Conservation (phyloP, 1,284 basidiomycete genomes). For the Abortiporus biennis region DNA sequence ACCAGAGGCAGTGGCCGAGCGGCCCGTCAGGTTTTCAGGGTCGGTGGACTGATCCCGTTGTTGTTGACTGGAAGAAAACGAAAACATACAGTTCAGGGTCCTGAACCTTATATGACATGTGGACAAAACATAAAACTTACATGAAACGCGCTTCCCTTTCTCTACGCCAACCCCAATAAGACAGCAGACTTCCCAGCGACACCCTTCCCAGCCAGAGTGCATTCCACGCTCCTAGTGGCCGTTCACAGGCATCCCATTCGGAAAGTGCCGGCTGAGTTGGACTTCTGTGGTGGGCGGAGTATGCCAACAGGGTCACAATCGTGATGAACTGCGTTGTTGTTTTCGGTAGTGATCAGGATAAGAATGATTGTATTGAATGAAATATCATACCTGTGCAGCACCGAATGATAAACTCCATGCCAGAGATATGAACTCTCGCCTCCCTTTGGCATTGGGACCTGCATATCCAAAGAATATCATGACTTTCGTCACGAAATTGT, state of each 20-base stretch:
- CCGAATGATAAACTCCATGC: conserved; percentile 50
- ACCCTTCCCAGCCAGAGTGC: conserved; percentile 62
- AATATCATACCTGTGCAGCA: conserved; percentile 48
- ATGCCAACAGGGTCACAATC: conserved; percentile 48
- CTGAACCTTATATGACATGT: too few species aligned
- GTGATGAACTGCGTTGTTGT: conserved; percentile 27
- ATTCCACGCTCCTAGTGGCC: conserved; percentile 68
- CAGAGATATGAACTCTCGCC: conserved; percentile 53
- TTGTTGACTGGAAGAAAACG: too few species aligned
- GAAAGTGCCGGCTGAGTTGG: conserved; percentile 46
- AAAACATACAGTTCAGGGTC: too few species aligned
- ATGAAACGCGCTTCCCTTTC: too few species aligned
- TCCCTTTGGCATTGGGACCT: conserved; percentile 43
- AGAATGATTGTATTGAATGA: too few species aligned
- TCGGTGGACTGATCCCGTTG: too few species aligned
- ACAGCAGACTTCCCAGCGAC: conserved; percentile 41
- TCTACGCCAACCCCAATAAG: conserved; percentile 56
- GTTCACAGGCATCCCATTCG: conserved; percentile 63
- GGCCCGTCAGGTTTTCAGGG: too few species aligned
- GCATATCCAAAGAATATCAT: conserved; percentile 53
- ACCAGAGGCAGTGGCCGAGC: too few species aligned
- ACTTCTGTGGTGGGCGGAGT: conserved; percentile 45
- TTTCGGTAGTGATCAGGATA: too few species aligned
- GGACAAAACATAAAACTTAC: too few species aligned
- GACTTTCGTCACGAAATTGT: conserved; percentile 18